A percentile compares a stretch with the other conserved stretches of the same genome.
phyloP scores from a whole-genome alignment of 2,329 filamentous ascomycete genomes.

The Lecanoromycetidae sp. region DNA sequence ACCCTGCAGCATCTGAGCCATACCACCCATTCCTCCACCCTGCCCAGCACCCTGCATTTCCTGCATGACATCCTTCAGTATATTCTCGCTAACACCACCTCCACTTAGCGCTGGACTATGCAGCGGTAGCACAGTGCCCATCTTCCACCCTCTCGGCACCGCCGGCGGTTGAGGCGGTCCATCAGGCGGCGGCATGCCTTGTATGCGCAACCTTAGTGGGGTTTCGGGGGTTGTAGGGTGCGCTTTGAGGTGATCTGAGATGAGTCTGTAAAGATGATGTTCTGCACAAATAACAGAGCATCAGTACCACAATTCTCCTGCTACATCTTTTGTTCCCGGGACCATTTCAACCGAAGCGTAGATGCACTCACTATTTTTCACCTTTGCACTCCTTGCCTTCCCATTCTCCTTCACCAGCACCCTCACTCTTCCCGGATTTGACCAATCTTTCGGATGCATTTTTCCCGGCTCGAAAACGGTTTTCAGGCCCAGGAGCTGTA shows the following conservation, averaged over 20 bases:
- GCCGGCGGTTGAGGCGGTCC: slow-evolving; percentile 60
- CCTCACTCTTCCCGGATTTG: slow-evolving; percentile 82
- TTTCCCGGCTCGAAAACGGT: slow-evolving; percentile 84
- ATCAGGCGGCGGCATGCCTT: slow-evolving; percentile 55
- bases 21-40: slow-evolving; percentile 7
- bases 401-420: slow-evolving; percentile 57
- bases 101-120: slow-evolving; percentile 83
- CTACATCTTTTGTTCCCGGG: no score
- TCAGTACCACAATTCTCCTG: no score
- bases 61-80: slow-evolving; percentile 76
- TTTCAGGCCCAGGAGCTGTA: slow-evolving; percentile 55
- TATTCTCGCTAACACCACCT: slow-evolving; percentile 85
- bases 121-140: slow-evolving; percentile 69
- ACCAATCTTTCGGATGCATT: slow-evolving; percentile 92
- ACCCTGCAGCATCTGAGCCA: no score
- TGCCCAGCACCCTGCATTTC: slow-evolving; percentile 11
- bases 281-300: slow-evolving; percentile 43
- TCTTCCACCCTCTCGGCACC: slow-evolving; percentile 82
- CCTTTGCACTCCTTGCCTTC: slow-evolving; percentile 37
- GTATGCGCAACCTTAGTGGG: slow-evolving; percentile 59
- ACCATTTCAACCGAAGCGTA: neutral
- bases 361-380: slow-evolving; percentile 50
- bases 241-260: slow-evolving; percentile 61
- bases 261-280: slow-evolving; percentile 73
- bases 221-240: slow-evolving; percentile 66